Evolutionary conservation across 78 protist species (phyloP), one percentile per base, ranked within the genome.

Genomic region (Tieghemostelium lacteum): DNA sequence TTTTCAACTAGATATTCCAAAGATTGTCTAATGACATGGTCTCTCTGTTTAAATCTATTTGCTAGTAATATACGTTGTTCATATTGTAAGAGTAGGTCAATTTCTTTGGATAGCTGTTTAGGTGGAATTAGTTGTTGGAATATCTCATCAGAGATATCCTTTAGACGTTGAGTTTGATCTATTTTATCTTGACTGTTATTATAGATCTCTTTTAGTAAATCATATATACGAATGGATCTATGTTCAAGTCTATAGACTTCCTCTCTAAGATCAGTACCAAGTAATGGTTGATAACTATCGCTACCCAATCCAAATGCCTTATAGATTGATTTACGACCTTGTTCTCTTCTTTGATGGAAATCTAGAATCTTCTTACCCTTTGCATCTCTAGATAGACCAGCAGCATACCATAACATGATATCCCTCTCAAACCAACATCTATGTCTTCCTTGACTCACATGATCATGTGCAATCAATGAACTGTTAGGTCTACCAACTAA

Each of bases 351-450:
- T 4, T 61, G 24, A 1, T 17, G 34, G 86, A 85, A 87, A 17
- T 52, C 45, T 0, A 17, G 14, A 4, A 87, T 58, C 10, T 65
- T 20, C 8, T 58, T 34, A 36, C 93, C 93, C 26, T 74, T 12
- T 4, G 8, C 20, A 42, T 87, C 93, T 14, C 73, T 69, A 3
- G 63, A 39, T 26, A 85, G 50, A 58, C 86, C 58, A 7, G 93
- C 85, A 22, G 93, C 85, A 69, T 70, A 69, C 93, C 93, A 87
- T 3, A 71, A 5, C 93, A 87, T 87, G 1, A 87, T 64, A 42
- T 87, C 93, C 10, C 93, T 22, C 42, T 87, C 93, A 34, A 74
- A 70, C 93, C 93, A 87, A 63, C 73, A 63, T 60, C 93, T 14
- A 50, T 87, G 83, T 17, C 85, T 29, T n/a, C 93, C 93, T 69